These are phyloP conservation scores for Oryza punctata DNA, from an alignment of 176 grass and related monocot genomes.

Conservation along the genomic window DNA sequence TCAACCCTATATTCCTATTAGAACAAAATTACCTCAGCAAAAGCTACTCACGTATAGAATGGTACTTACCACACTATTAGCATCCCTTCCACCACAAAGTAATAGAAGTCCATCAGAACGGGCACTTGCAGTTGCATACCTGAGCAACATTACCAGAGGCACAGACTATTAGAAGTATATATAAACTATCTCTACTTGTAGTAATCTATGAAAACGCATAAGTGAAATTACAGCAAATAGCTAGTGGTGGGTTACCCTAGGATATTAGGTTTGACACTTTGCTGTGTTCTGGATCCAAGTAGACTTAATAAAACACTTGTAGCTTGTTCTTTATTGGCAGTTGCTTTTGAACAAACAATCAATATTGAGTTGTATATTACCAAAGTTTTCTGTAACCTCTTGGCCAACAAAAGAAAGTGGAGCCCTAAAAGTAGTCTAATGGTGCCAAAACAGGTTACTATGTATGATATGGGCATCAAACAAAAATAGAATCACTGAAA, in stretches of 20 bases:
- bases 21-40: conserved; percentile 7
- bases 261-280: conserved; percentile 16
- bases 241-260: not conserved
- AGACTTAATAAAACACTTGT: conserved; percentile 11
- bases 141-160: conserved; percentile 41
- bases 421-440: not conserved
- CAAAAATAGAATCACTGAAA: not conserved
- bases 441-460: not conserved
- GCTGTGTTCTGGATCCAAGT: not conserved
- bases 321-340: not conserved
- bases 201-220: not conserved
- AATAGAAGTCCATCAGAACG: conserved; percentile 97
- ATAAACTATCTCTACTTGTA: conserved; percentile 11
- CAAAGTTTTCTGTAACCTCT: conserved; percentile 7
- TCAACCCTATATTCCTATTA: conserved; percentile 7
- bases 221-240: conserved; percentile 24
- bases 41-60: conserved; percentile 15
- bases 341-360: conserved; percentile 9
- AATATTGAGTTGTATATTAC: conserved; percentile 1
- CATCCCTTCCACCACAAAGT: conserved; percentile 95
- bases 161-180: conserved; percentile 16
- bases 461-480: not conserved
- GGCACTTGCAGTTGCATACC: conserved; percentile 98
- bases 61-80: conserved; percentile 91
- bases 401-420: not conserved